phyloP scores from a whole-genome alignment of 106 monocot genomes.

The Xerophyta viscosa region DNA sequence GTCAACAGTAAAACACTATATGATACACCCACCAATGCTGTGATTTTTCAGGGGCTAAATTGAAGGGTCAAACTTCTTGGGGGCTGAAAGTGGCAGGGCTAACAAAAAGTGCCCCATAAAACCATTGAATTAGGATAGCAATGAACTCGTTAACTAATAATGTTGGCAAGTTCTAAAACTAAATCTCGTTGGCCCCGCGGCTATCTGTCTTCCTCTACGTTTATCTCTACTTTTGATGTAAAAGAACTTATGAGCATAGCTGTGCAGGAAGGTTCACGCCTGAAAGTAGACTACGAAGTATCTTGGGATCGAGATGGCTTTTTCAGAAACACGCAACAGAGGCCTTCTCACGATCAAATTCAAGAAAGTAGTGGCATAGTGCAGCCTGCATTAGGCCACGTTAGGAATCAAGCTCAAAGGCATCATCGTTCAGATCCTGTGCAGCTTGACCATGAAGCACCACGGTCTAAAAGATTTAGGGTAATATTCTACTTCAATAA shows the following conservation, averaged over 20 bases:
- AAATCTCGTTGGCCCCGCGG: background rate
- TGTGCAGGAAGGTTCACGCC: constrained; percentile 77
- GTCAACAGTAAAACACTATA: too few relatives aligned
- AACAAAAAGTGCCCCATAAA: too few relatives aligned
- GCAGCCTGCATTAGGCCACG: constrained; percentile 8
- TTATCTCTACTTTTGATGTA: background rate
- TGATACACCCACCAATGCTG: too few relatives aligned
- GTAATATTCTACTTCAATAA: constrained; percentile 21
- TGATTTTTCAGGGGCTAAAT: too few relatives aligned
- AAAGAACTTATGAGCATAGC: background rate
- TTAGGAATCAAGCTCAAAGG: constrained; percentile 23
- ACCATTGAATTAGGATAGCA: too few relatives aligned
- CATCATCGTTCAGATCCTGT: constrained; percentile 14
- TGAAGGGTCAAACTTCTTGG: too few relatives aligned
- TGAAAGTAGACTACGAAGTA: constrained; percentile 87
- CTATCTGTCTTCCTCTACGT: background rate
- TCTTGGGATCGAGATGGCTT: constrained; percentile 65
- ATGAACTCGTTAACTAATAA: too few relatives aligned
- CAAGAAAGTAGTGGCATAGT: constrained; percentile 23
- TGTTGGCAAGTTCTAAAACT: too few relatives aligned
- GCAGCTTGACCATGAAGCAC: constrained; percentile 11
- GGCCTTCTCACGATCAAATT: constrained; percentile 15
- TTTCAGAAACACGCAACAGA: constrained; percentile 37
- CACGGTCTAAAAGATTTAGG: constrained; percentile 50
- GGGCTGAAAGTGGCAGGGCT: too few relatives aligned